A percentile compares a stretch with the other conserved stretches of the same genome.
These are phyloP conservation scores for Straminergon stramineum DNA, from an alignment of 225 moss, liverwort and hornwort species.

Conservation along the genomic window DNA sequence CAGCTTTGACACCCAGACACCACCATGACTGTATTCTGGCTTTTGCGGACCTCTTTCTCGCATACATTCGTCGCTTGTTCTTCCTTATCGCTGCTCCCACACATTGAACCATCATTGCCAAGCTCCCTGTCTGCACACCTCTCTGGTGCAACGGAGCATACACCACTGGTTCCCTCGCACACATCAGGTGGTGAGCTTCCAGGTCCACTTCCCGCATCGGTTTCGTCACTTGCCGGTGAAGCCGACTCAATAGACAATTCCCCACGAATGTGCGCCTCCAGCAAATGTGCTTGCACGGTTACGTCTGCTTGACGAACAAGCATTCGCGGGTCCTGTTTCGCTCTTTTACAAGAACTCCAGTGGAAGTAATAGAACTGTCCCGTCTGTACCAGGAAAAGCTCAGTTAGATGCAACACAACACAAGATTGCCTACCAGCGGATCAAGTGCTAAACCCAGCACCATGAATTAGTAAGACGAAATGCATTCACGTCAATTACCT, in stretches of 20 bases:
- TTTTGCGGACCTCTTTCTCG: not conserved
- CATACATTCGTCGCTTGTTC: not conserved
- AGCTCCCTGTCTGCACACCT: slow-evolving; percentile 16
- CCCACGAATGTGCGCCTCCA: slow-evolving; percentile 30
- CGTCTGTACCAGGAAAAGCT: slow-evolving; percentile 9
- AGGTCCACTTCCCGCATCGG: not conserved
- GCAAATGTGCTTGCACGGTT: slow-evolving; percentile 30
- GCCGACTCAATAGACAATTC: not conserved
- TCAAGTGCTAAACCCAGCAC: not conserved
- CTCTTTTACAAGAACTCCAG: slow-evolving; percentile 48
- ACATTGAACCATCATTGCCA: slow-evolving; percentile 6
- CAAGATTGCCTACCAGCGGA: not conserved
- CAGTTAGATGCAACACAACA: not conserved
- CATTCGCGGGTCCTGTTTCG: slow-evolving; percentile 39
- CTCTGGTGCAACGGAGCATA: slow-evolving; percentile 19
- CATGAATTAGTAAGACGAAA: not conserved
- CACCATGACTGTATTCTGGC: slow-evolving; percentile 27
- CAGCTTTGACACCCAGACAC: slow-evolving; percentile 52
- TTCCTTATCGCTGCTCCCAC: slow-evolving; percentile 7
- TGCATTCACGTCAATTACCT: slow-evolving; percentile 2
- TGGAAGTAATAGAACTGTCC: slow-evolving; percentile 50
- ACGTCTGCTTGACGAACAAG: slow-evolving; percentile 36
- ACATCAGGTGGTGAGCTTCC: slow-evolving; percentile 12
- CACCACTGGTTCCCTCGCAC: slow-evolving; percentile 14
- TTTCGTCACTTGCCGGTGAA: not conserved